Base-by-base conservation (phyloP, 441 rosid species). In the Theobroma grandiflorum region DNA sequence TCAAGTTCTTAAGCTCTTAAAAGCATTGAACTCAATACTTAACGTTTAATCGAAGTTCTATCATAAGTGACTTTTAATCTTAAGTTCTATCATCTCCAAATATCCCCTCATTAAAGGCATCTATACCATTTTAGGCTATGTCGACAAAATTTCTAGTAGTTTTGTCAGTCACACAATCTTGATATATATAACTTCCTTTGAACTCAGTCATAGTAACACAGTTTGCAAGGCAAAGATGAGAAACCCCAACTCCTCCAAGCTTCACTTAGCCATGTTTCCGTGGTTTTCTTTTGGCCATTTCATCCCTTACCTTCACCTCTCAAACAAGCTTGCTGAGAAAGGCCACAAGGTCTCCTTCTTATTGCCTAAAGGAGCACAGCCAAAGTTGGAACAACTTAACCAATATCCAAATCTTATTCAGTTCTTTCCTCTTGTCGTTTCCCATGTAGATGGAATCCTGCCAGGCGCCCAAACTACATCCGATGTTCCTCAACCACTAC, bases 201-300 rank as follows among this genome's bases (percentile, higher is more conserved):
- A 42, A 8, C 7, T 6, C 6, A 42, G 5, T 42, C 45, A 42
- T 0, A 42, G 5, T 42, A 42, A 42, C 50, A 45, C 8, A 8
- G 11, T 45, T 45, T 7, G 26, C 33, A 63, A 12, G 16, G 16
- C 4, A 42, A 52, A 33, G 45, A 72, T 72, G 63, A 52, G 47
- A 31, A 52, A 37, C 12, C 53, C 76, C 45, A 2, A n/a, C 33
- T 1, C 26, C 62, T 15, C 47, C 22, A 74, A 74, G 33, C 77
- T 88, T 79, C 85, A 80, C 45, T 74, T 88, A 11, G 79, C 85
- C 26, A 89, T 92, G 91, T 85, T 88, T 81, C 96, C 93, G 11
- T 92, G 94, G 96, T 74, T 92, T 58, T 93, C 92, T 2, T 65
- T 87, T 40, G 94, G 96, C 12, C 96, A 89, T 79, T 85, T 92